phyloP scores from a whole-genome alignment of 805 yeast species.

The Cyberlindnera mycetangii region DNA sequence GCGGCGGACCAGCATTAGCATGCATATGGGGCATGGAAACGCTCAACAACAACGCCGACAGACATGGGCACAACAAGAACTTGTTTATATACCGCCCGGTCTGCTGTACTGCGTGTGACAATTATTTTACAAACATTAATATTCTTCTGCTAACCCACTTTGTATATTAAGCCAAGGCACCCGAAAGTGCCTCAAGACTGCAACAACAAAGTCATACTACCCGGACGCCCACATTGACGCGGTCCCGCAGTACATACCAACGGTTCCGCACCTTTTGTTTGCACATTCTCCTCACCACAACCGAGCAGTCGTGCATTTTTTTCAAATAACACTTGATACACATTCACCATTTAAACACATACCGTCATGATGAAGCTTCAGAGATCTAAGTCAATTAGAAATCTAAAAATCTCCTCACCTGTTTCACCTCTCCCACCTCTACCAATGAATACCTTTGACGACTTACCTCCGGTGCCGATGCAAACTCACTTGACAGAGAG shows the following conservation, averaged over 20 bases:
- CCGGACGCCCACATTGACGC: background rate
- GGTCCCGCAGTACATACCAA: background rate
- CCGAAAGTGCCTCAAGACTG: too few relatives aligned
- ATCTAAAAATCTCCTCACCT: constrained; percentile 17
- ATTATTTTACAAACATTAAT: too few relatives aligned
- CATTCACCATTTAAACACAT: background rate
- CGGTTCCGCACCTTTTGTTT: background rate
- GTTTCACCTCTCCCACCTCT: constrained; percentile 8
- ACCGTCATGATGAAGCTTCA: constrained; percentile 5
- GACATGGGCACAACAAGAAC: background rate
- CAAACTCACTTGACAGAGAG: background rate
- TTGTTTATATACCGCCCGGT: constrained; percentile 1
- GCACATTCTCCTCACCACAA: background rate
- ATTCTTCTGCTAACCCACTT: too few relatives aligned
- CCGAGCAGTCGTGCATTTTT: too few relatives aligned
- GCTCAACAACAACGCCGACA: background rate
- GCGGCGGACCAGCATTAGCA: background rate
- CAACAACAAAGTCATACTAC: background rate
- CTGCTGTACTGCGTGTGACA: too few relatives aligned
- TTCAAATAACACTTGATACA: background rate
- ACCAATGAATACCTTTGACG: constrained; percentile 3
- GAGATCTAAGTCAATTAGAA: constrained; percentile 12
- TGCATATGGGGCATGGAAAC: background rate
- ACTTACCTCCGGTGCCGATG: background rate
- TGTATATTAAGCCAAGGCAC: too few relatives aligned